Percentiles rank a stretch among this genome's conserved stretches.
phyloP scores from a whole-genome alignment of 2,329 filamentous ascomycete genomes.

The Pezicula carpinea region DNA sequence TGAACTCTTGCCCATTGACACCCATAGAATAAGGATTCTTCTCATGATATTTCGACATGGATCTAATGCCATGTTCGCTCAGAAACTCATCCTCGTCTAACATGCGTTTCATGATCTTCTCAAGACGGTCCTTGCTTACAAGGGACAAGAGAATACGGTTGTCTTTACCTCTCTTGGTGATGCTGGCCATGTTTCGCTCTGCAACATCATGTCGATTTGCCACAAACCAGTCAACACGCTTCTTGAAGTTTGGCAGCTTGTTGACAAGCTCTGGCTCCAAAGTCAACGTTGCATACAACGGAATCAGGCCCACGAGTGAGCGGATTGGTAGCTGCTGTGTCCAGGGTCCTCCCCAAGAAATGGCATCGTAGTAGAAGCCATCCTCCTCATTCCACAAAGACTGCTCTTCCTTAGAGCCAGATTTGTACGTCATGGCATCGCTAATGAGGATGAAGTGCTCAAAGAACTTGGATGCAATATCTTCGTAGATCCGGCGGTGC shows the following conservation, averaged over 20 bases:
- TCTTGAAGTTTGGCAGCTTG: conserved; percentile 88
- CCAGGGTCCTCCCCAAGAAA: conserved; percentile 92
- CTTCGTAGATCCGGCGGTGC: conserved; percentile 90
- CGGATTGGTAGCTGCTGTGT: conserved; percentile 88
- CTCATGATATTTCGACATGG: conserved; percentile 86
- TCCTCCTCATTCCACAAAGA: conserved; percentile 96
- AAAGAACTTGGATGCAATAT: conserved; percentile 97
- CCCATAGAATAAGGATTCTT: conserved; percentile 92
- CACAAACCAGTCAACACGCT: conserved; percentile 90
- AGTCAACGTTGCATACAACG: conserved; percentile 86
- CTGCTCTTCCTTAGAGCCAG: conserved; percentile 65
- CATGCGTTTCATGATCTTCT: conserved; percentile 87
- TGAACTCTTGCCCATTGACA: conserved; percentile 85
- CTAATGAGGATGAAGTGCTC: conserved; percentile 98
- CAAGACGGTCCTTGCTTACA: conserved; percentile 87
- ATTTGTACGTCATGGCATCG: conserved; percentile 89
- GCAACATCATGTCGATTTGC: conserved; percentile 81
- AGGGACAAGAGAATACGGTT: conserved; percentile 83
- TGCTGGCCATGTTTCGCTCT: conserved; percentile 91
- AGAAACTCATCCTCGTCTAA: conserved; percentile 92
- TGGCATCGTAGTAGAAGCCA: conserved; percentile 97
- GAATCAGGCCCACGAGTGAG: conserved; percentile 89
- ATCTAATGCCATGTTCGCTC: conserved; percentile 84
- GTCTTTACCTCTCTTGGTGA: conserved; percentile 84
- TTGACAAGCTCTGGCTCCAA: conserved; percentile 92